Conservation (phyloP, 2,329 filamentous ascomycete genomes). For the Thelonectria rubi region DNA sequence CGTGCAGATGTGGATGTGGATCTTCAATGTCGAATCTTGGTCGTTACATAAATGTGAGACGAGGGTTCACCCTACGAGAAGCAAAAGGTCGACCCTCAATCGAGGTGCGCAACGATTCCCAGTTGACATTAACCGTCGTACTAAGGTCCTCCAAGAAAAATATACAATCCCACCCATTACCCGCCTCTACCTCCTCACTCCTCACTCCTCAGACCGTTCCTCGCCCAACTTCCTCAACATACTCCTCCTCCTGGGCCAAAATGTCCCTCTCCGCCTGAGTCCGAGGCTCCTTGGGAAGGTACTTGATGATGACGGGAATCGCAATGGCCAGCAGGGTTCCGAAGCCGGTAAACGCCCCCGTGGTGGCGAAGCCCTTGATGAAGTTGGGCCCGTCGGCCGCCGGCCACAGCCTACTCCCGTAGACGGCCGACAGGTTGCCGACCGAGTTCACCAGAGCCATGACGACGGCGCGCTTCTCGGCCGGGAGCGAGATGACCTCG, state of each 20-base stretch:
- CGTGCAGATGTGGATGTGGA: too few species aligned
- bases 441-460: slow-evolving; percentile 45
- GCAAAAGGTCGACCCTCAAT: too few species aligned
- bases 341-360: slow-evolving; percentile 40
- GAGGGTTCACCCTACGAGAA: too few species aligned
- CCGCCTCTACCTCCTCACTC: too few species aligned
- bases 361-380: slow-evolving; percentile 42
- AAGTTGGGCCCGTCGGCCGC: slow-evolving; percentile 37
- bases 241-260: slow-evolving; percentile 4
- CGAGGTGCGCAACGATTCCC: too few species aligned
- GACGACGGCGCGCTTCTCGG: slow-evolving; percentile 46
- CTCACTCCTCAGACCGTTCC: slow-evolving; percentile 10
- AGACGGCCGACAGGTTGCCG: slow-evolving; percentile 46
- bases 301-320: slow-evolving; percentile 34
- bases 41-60: too few species aligned
- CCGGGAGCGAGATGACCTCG: slow-evolving; percentile 38
- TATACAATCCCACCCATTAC: not conserved
- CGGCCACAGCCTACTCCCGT: slow-evolving; percentile 46
- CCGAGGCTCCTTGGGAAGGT: slow-evolving; percentile 9
- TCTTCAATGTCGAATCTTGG: too few species aligned
- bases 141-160: too few species aligned
- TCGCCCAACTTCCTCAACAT: not conserved
- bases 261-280: slow-evolving; percentile 15
- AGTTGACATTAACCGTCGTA: too few species aligned
- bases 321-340: slow-evolving; percentile 37